Base-by-base conservation (phyloP, 2,329 filamentous ascomycete species). In the Microdochium nivale region DNA sequence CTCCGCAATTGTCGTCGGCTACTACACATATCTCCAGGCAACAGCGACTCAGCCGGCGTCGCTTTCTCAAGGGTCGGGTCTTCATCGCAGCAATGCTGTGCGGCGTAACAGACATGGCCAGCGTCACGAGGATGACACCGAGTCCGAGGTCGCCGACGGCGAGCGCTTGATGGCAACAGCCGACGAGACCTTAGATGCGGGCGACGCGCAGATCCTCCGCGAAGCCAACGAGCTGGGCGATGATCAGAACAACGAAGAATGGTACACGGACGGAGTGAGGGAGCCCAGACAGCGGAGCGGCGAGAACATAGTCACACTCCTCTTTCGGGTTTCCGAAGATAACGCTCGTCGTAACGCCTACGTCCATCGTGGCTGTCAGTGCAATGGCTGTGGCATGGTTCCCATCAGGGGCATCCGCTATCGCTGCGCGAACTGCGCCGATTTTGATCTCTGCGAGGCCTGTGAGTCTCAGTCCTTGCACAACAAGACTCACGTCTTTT, bases 281-380 rank as follows among this genome's bases (percentile, higher is more conserved):
- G 65, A 66, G 52, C 66, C 71, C 51, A 64, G 71, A 30, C 74
- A 75, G 54, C 74, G 76, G 52, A 79, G 73, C 32, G 88, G 88
- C 7, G 88, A 94, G 62, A 91, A 90, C 54, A 83, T 95, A 48
- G 86, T 95, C 47, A 88, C 84, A 55, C 75, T 96, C 2, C 76
- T 97, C 1, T 97, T 96, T 64, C 83, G 91, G 53, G 95, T 97
- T 47, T 95, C 91, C 0, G 91, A 96, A 67, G 90, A 97, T 58
- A 91, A 96, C 64, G 90, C 91, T 1, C 82, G 86, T 52, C 80
- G 88, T 49, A 92, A 94, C 64, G 88, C 90, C 21, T 96, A 94
- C 62, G 86, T 96, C 23, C 94, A 99, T 66, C 81, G 92, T 13
- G 92, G 94, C 13, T 95, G 95, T 54, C 87, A 86, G 35, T 99